A percentile compares a stretch with the other conserved stretches of the same genome.
These are phyloP conservation scores for Hibiscus trionum DNA, from an alignment of 345 rosid species.

Conservation along the genomic window DNA sequence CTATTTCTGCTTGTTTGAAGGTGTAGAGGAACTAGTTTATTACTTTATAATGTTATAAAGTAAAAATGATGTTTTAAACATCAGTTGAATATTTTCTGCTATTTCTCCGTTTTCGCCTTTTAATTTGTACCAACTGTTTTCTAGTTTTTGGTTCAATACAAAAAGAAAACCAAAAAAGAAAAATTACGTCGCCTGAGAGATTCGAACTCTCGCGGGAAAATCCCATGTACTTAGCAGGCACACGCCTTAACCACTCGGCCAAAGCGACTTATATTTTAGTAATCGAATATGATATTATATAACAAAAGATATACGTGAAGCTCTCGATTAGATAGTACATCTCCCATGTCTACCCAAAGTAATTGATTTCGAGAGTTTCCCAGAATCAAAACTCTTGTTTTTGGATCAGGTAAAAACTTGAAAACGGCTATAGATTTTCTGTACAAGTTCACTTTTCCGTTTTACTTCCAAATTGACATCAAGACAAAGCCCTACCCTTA, in stretches of 20 bases:
- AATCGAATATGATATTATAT: too few species aligned
- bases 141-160: background rate
- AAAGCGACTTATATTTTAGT: conserved; percentile 24
- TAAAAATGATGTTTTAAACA: background rate
- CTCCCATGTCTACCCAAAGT: too few species aligned
- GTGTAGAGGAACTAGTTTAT: background rate
- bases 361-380: too few species aligned
- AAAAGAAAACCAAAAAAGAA: too few species aligned
- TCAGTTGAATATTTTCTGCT: background rate
- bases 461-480: too few species aligned
- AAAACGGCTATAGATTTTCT: too few species aligned
- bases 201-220: conserved; percentile 72
- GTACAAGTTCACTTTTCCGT: too few species aligned
- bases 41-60: background rate
- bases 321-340: too few species aligned
- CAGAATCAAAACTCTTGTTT: too few species aligned
- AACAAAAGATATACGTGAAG: too few species aligned
- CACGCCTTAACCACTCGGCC: conserved; percentile 88
- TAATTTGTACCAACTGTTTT: background rate
- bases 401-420: too few species aligned
- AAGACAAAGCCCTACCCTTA: too few species aligned
- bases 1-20: background rate
- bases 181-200: conserved; percentile 49
- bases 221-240: conserved; percentile 83
- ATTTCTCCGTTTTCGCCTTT: background rate